Base-by-base conservation (phyloP, 2,329 filamentous ascomycete species). In the Hypomyces perniciosus region DNA sequence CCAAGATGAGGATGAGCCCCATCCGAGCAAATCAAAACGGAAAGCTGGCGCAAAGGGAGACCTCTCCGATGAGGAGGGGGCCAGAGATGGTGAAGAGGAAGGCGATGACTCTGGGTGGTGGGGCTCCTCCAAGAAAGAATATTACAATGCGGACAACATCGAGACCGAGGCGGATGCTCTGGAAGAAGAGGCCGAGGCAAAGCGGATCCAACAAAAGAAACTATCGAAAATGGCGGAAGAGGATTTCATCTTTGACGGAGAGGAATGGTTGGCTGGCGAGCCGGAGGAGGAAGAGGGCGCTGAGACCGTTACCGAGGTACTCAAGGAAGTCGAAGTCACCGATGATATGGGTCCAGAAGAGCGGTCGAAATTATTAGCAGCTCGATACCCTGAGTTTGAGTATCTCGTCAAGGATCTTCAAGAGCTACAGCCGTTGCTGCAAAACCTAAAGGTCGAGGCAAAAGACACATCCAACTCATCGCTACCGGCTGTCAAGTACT, bases 191-290 rank as follows among this genome's bases (percentile, higher is more conserved):
- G 83, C 79, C 8, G 95, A 99, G 67, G 93, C 92, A 3, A 84
- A 86, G 66, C 79, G 90, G 55, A 70, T 99, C 54, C 92, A 97
- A 67, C 84, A 90, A 69, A 96, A 96, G 76, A 92, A 93, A 65
- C 70, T 97, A 27, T 79, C 90, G 59, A 85, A 86, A 58, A 93
- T 99, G 88, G 81, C 83, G 5, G 91, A 95, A 59, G 86, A 87
- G 37, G 93, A 99, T 65, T 99, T 96, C 63, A 85, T 90, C 7
- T 95, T 97, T 57, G 90, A 97, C 61, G 88, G 95, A 62, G 79
- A 83, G 39, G 90, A 95, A 59, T 97, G 92, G 93, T 66, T 85
- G 35, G 81, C 79, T 28, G 72, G 76, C 12, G 77, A 76, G 3
- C 74, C 74, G 12, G 73, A 75, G 26, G 72, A 72, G 1, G 73